Base-by-base conservation (phyloP, 2,329 filamentous ascomycete species). In the Colletotrichum abscissum region DNA sequence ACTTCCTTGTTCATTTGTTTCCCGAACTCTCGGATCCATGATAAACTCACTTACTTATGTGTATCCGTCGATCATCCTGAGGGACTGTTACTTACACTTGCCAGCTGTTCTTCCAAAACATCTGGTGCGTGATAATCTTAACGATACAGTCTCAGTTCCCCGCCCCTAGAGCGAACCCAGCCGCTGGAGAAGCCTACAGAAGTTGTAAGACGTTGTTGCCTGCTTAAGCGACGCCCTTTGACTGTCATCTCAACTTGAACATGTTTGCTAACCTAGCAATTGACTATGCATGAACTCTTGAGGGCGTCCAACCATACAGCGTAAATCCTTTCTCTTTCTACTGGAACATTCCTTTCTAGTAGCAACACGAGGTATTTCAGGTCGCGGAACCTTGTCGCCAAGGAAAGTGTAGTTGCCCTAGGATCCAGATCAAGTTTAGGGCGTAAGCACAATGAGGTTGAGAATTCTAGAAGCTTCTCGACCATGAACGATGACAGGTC, bases 221-320 rank as follows among this genome's bases (percentile, higher is more conserved):
- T 54, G 22, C 42, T 22, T 5, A 19, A 35, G 60, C 42, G 30
- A 62, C 60, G 60, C 60, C 60, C 60, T 63, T 63, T 14, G 7
- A 12, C 5, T 38, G 60, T 54, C 60, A 63, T 63, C 12, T 54
- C 12, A 19, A 8, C 60, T 14, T 22, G 2, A 54, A 14, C 11
- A 24, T 4, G 24, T 8, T 16, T n/a, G 52, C 5, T 6, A 22
- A 6, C 8, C 19, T 7, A n/a, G 4, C 3, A 19, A 33, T 6
- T 12, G 1, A 0, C 4, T 26, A 16, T 3, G 7, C 7, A 9
- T 14, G 16, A 5, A 1, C 9, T 3, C 24, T 22, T 35, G 46
- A 22, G 19, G 16, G 19, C 42, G 42, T 49, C 19, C 42, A 24
- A 9, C 33, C 16, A 11, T 5, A 12, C 16, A 2, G 4, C 5